Base-by-base conservation (phyloP, 164 flowering plant species). In the Cinnamomum micranthum region DNA sequence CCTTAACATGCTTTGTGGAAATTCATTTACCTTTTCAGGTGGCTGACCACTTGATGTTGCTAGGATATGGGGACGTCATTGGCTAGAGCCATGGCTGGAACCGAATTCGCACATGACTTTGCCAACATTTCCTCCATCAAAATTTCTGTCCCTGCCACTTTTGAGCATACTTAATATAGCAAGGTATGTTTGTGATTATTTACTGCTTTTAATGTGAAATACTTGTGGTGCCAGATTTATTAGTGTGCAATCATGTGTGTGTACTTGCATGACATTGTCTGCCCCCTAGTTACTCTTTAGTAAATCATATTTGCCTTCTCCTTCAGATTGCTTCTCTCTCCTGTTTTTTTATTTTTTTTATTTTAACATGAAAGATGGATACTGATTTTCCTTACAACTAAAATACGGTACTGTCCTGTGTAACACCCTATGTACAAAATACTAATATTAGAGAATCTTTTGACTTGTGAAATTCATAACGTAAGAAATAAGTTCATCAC, bases 21-120 rank as follows among this genome's bases (percentile, higher is more conserved):
- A 27, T 67, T 20, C 23, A 31, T 17, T 25, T 31, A n/a, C 25
- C 73, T 41, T 82, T 28, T 73, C 87, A 95, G 98, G 81, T 93
- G 99, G 99, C 87, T 95, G n/a, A 59, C 99, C 99, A 71, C 80
- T 86, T 75, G 97, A 95, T 82, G 90, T 95, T 84, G 98, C 98
- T 14, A 87, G 89, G 73, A 90, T 93, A 89, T 93, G 98, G 98
- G 94, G 96, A 4, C 96, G 98, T 11, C 97, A 89, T 84, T 93
- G 98, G 96, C 93, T 95, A 77, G 99, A 93, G 79, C 91, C 92
- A 12, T 77, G 89, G 80, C 81, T 95, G 73, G 69, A 89, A 52
- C 94, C 98, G 35, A 87, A 84, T 85, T 95, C 97, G 66, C 88
- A 85, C 60, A 62, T 81, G 52, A 69, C 70, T 22, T 70, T 91